These are phyloP conservation scores for Naematelia aurantialba DNA, from an alignment of 768 basidiomycete genomes.

Conservation along the genomic window DNA sequence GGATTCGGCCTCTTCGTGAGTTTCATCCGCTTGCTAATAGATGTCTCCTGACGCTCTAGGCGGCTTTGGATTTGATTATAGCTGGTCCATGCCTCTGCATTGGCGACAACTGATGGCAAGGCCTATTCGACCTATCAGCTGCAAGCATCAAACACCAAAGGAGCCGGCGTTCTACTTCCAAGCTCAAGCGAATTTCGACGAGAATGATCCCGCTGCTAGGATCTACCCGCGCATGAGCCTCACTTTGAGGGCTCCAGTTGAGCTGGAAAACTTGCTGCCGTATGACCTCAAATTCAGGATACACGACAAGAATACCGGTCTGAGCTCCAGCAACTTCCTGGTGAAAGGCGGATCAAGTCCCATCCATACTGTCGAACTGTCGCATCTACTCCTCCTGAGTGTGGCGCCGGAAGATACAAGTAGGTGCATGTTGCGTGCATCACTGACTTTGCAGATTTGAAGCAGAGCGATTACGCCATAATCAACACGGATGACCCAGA, in stretches of 20 bases:
- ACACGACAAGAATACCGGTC: constrained; percentile 89
- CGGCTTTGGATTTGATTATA: constrained; percentile 79
- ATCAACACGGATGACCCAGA: constrained; percentile 90
- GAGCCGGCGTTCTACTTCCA: constrained; percentile 95
- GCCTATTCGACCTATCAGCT: constrained; percentile 69
- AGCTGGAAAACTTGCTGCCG: constrained; percentile 90
- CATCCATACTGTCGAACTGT: constrained; percentile 88
- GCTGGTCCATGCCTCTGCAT: constrained; percentile 78
- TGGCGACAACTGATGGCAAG: constrained; percentile 81
- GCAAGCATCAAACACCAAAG: constrained; percentile 70
- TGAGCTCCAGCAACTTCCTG: constrained; percentile 91
- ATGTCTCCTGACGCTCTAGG: constrained; percentile 55
- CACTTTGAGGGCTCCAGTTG: constrained; percentile 84
- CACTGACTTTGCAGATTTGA: constrained; percentile 62
- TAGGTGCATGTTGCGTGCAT: constrained; percentile 49
- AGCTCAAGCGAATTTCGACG: constrained; percentile 77
- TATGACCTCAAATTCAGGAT: constrained; percentile 94
- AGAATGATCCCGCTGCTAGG: constrained; percentile 58
- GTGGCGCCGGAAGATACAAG: constrained; percentile 84
- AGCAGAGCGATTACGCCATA: constrained; percentile 93
- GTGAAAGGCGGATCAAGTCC: constrained; percentile 92
- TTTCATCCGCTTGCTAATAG: neutral
- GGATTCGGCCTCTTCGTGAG: constrained; percentile 89
- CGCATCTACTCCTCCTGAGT: constrained; percentile 83
- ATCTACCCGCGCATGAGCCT: constrained; percentile 80